These are phyloP conservation scores for Plantago elongata DNA, from an alignment of 257 asterid species.

Conservation along the genomic window DNA sequence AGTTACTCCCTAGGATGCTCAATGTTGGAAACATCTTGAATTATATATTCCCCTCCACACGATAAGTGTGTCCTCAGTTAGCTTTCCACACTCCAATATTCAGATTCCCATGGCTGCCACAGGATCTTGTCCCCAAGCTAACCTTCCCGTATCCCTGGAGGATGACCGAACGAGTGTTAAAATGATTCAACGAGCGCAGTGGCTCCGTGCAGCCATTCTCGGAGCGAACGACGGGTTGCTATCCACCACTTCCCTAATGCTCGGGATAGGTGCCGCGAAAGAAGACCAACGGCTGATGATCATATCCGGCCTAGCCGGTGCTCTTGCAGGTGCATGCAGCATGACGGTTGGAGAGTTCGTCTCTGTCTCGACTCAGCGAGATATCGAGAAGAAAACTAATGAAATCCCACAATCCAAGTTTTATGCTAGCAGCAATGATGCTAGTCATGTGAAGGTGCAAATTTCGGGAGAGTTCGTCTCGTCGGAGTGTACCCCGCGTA, in stretches of 20 bases:
- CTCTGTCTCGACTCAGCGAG: constrained; percentile 60
- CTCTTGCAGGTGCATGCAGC: constrained; percentile 66
- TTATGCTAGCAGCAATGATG: too few relatives aligned
- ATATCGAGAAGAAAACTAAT: constrained; percentile 27
- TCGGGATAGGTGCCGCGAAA: constrained; percentile 58
- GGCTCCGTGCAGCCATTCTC: constrained; percentile 74
- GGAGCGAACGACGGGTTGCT: constrained; percentile 65
- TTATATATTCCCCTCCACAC: constrained; percentile 24
- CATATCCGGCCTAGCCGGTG: constrained; percentile 54
- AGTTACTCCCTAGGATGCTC: neutral
- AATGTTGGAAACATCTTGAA: neutral
- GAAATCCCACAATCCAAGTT: neutral
- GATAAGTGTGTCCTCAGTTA: constrained; percentile 25
- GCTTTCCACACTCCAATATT: constrained; percentile 42
- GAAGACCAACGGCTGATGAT: constrained; percentile 45
- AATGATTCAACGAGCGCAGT: constrained; percentile 39
- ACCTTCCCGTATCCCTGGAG: constrained; percentile 13
- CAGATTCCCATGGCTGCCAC: constrained; percentile 25
- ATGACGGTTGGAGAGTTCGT: constrained; percentile 68
- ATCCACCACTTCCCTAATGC: constrained; percentile 58
- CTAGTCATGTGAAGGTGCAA: neutral
- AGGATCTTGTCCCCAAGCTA: constrained; percentile 22
- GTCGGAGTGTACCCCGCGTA: neutral
- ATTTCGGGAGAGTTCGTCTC: neutral
- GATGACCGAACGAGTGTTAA: constrained; percentile 14